Evolutionary conservation across 768 basidiomycete genomes (phyloP).

Genomic region (Termitomyces sp.): DNA sequence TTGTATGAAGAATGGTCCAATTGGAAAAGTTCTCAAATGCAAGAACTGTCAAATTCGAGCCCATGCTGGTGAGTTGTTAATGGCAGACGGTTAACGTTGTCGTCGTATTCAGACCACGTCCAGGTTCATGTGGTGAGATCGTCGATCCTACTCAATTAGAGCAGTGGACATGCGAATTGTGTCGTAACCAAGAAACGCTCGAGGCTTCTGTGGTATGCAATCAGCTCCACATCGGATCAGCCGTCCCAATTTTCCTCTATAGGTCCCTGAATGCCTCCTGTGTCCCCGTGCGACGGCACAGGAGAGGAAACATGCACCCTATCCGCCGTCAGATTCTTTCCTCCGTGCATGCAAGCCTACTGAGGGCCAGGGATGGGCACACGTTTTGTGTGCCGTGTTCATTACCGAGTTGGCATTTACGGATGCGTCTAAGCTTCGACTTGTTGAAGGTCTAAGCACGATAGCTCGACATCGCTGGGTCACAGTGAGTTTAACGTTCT

Average conservation of each 20-base stretch:
- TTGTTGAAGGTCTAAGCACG: slow-evolving; percentile 83
- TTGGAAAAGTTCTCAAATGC: slow-evolving; percentile 78
- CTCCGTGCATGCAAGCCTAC: slow-evolving; percentile 83
- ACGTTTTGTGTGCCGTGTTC: slow-evolving; percentile 86
- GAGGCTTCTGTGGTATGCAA: slow-evolving; percentile 75
- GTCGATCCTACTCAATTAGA: slow-evolving; percentile 60
- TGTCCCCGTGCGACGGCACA: slow-evolving; percentile 62
- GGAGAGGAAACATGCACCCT: slow-evolving; percentile 38
- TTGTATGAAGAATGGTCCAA: slow-evolving; percentile 70
- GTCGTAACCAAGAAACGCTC: slow-evolving; percentile 73
- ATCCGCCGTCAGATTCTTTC: slow-evolving; percentile 54
- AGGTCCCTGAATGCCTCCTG: slow-evolving; percentile 83
- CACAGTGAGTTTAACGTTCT: slow-evolving; percentile 41
- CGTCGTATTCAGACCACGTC: background rate
- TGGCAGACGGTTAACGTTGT: background rate
- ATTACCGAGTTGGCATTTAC: slow-evolving; percentile 80
- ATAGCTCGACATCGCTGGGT: slow-evolving; percentile 70
- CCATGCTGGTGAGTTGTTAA: slow-evolving; percentile 60
- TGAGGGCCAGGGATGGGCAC: slow-evolving; percentile 90
- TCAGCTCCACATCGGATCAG: background rate
- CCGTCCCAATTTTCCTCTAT: slow-evolving; percentile 4
- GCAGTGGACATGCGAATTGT: slow-evolving; percentile 84
- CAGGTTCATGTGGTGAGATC: slow-evolving; percentile 65
- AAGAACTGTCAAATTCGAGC: slow-evolving; percentile 71
- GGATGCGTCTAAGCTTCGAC: slow-evolving; percentile 62